These are phyloP conservation scores for Leptodontidium sp. DNA, from an alignment of 2,329 filamentous ascomycete species.

Conservation along the genomic window DNA sequence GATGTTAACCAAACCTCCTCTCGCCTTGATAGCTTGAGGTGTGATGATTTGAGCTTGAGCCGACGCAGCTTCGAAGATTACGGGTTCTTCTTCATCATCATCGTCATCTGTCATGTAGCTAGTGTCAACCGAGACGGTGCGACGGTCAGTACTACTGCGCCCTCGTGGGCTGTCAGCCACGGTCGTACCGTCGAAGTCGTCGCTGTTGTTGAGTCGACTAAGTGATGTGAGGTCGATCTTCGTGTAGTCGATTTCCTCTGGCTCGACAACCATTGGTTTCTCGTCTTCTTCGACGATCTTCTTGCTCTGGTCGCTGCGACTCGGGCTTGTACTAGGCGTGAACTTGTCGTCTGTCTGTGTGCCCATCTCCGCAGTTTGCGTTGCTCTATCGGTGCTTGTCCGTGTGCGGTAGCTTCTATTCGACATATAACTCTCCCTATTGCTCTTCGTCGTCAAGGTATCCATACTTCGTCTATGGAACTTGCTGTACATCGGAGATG, in stretches of 20 bases:
- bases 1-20: conserved; percentile 85
- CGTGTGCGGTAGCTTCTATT: conserved; percentile 59
- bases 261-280: conserved; percentile 53
- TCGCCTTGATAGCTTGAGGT: conserved; percentile 59
- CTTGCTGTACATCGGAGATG: conserved; percentile 72
- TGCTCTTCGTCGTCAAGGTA: conserved; percentile 64
- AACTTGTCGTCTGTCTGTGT: conserved; percentile 68
- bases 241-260: conserved; percentile 66
- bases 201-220: conserved; percentile 39
- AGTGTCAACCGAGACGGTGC: conserved; percentile 46
- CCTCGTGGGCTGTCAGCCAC: conserved; percentile 47
- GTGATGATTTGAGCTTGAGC: conserved; percentile 65
- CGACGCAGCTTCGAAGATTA: conserved; percentile 73
- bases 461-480: conserved; percentile 73
- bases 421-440: conserved; percentile 79
- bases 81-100: conserved; percentile 65
- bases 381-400: conserved; percentile 65
- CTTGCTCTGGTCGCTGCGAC: conserved; percentile 53
- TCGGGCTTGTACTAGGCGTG: conserved; percentile 64
- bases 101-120: conserved; percentile 58
- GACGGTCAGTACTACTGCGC: conserved; percentile 35
- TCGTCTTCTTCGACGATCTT: conserved; percentile 43
- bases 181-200: conserved; percentile 45
- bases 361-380: conserved; percentile 71
- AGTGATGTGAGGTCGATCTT: conserved; percentile 61